These are phyloP conservation scores for Chenopodium formosanum DNA, from an alignment of 148 eudicot species.

Conservation along the genomic window DNA sequence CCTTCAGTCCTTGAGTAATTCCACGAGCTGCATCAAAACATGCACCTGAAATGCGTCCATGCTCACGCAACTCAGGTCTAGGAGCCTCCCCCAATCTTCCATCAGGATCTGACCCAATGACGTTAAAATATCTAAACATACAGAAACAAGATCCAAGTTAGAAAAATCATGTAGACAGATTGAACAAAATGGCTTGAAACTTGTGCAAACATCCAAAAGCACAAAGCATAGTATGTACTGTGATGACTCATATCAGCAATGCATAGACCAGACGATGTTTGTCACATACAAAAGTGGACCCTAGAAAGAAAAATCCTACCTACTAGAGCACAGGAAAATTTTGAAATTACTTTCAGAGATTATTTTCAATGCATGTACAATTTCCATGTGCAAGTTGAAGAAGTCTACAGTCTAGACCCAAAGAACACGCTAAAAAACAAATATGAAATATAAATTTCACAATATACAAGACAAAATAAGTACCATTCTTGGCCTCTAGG, in stretches of 20 bases:
- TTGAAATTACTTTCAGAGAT: not conserved
- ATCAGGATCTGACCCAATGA: constrained; percentile 94
- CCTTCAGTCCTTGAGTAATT: constrained; percentile 77
- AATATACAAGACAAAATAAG: no score
- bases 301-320: not conserved
- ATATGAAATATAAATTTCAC: no score
- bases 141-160: not conserved
- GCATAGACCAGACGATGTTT: not conserved
- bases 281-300: not conserved
- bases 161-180: not conserved
- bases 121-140: constrained; percentile 81
- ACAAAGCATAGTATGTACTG: not conserved
- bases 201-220: constrained; percentile 9
- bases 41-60: constrained; percentile 95
- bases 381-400: not conserved
- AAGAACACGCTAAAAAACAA: not conserved
- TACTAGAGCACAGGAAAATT: not conserved
- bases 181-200: not conserved
- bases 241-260: not conserved
- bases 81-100: constrained; percentile 99
- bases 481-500: no score
- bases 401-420: not conserved
- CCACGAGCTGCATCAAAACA: constrained; percentile 99
- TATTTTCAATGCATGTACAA: not conserved
- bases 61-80: constrained; percentile 84